phyloP scores from a whole-genome alignment of 192 early-diverging fungal species.

The Pilobolus umbonatus region DNA sequence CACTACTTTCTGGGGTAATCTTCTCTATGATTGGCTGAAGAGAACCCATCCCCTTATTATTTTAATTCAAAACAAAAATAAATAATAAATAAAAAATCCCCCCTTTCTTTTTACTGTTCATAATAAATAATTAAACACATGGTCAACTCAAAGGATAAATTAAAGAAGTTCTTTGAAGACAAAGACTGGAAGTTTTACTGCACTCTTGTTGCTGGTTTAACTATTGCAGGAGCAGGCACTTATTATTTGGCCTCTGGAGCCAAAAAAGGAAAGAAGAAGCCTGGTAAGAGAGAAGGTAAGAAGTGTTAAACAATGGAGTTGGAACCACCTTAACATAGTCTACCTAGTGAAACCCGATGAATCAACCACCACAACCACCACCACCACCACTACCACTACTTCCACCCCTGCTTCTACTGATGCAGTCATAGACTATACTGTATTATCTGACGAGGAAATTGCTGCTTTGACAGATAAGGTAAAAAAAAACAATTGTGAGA shows the following conservation, averaged over 20 bases:
- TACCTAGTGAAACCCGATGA: background rate
- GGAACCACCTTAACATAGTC: no score
- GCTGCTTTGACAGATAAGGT: constrained; percentile 39
- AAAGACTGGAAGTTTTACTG: constrained; percentile 72
- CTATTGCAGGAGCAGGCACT: constrained; percentile 55
- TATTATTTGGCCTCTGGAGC: constrained; percentile 48
- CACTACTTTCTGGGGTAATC: no score
- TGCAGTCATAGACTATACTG: constrained; percentile 36
- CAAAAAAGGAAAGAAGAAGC: constrained; percentile 1
- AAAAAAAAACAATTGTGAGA: background rate
- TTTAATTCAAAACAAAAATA: no score
- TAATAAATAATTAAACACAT: background rate
- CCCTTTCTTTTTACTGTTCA: no score
- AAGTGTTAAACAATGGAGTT: no score
- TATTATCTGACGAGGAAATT: constrained; percentile 46
- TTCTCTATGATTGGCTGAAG: no score
- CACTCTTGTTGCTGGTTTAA: constrained; percentile 52
- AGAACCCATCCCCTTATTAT: no score
- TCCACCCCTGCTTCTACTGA: constrained; percentile 25
- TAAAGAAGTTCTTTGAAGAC: constrained; percentile 51
- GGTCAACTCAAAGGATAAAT: constrained; percentile 6
- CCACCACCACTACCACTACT: background rate
- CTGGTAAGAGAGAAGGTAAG: background rate
- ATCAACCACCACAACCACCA: background rate
- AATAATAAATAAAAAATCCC: no score